Base-by-base conservation (phyloP, 768 basidiomycete species). In the Rhodotorula babjevae region DNA sequence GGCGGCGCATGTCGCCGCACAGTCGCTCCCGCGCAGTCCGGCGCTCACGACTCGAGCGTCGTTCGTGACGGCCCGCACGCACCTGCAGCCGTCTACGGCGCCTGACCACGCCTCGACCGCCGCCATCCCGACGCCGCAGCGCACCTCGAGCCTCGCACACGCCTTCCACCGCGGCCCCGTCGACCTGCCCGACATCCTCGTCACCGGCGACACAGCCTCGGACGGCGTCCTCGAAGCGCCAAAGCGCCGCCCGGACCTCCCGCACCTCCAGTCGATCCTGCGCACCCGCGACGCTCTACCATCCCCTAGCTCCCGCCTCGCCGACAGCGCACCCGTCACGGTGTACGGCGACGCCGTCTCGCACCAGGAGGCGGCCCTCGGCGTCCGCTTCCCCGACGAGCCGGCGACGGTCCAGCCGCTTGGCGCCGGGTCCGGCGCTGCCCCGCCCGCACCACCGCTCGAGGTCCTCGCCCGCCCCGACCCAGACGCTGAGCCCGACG, bases 401-500 rank as follows among this genome's bases (percentile, higher is more conserved):
- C 50, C 31, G 23, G 14, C n/a, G 40, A 29, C 63, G 19, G 69
- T 72, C 12, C 14, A 27, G 1, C 25, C 25, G 16, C 19, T 18
- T 7, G 42, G 15, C 2, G 25, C n/a, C 5, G 44, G 60, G 2
- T 61, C 60, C 29, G 79, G 80, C 1, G 81, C 83, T 50, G 75
- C 73, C 25, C 73, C 69, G 7, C 84, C 86, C 2, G 87, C 82
- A 0, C 82, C 88, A 36, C 90, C 91, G 0, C 76, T 79, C 15
- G 85, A 87, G 68, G 92, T 94, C 9, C 84, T 95, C 40, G 83
- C 85, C 44, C 83, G 92, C 1, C 27, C n/a, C 36, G 66, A 67
- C 42, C 27, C 40, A 2, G 31, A 59, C 11, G 40, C 3, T 10
- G 23, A 36, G 18, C 23, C 40, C 15, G 58, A 25, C 2, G 23